Conservation (phyloP, 148 eudicot species). For the Fagopyrum esculentum region DNA sequence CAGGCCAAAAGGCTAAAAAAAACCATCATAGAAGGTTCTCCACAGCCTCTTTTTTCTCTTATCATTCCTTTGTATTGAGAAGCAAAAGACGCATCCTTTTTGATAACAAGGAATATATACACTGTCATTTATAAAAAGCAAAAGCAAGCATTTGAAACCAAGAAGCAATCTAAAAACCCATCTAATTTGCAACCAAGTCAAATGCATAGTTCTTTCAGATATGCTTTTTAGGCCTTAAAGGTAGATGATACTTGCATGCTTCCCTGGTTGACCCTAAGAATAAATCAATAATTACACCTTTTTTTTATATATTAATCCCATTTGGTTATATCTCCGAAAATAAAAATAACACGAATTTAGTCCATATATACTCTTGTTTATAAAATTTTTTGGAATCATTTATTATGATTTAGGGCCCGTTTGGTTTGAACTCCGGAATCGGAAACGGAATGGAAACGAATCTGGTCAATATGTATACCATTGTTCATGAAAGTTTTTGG, state of each 20-base stretch:
- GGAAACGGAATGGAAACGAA: too few species aligned
- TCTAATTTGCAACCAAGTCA: slow-evolving; percentile 9
- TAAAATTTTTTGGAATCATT: too few species aligned
- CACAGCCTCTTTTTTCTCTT: slow-evolving; percentile 6
- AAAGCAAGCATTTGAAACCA: background rate
- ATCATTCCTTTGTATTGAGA: slow-evolving; percentile 2
- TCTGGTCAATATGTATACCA: too few species aligned
- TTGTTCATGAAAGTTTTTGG: too few species aligned
- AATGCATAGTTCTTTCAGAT: background rate
- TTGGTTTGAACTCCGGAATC: too few species aligned
- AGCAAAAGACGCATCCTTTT: slow-evolving; percentile 9
- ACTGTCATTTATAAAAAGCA: background rate
- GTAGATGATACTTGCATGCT: background rate
- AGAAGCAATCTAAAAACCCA: background rate
- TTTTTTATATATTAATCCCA: too few species aligned
- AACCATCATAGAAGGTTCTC: slow-evolving; percentile 13
- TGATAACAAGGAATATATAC: background rate
- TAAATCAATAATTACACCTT: too few species aligned
- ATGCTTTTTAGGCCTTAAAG: background rate
- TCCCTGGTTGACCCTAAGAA: background rate
- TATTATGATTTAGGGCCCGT: too few species aligned
- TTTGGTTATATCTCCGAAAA: too few species aligned
- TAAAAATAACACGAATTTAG: too few species aligned
- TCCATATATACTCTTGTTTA: too few species aligned
- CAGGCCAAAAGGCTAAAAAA: background rate